These are phyloP conservation scores for Neophaeococcomyces aloes DNA, from an alignment of 2,329 filamentous ascomycete genomes.

Conservation along the genomic window DNA sequence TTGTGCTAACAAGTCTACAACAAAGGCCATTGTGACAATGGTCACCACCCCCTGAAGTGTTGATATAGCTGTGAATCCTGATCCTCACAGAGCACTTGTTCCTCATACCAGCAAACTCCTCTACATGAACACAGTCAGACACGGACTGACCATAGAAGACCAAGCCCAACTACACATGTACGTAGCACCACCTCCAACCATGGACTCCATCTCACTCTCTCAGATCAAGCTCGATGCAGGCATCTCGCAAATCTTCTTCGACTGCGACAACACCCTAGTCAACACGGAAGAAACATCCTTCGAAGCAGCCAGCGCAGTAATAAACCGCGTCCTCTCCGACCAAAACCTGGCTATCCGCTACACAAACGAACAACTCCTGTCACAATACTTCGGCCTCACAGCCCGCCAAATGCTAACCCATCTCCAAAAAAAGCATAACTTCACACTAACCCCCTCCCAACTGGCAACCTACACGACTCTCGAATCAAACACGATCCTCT, in stretches of 20 bases:
- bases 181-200: background rate
- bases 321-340: conserved; percentile 70
- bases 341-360: conserved; percentile 58
- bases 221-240: background rate
- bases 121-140: too few species aligned
- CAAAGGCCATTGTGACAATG: too few species aligned
- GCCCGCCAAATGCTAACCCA: conserved; percentile 82
- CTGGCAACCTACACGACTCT: conserved; percentile 61
- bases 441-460: conserved; percentile 57
- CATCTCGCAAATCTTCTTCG: conserved; percentile 63
- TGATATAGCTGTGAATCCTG: too few species aligned
- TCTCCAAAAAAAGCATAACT: conserved; percentile 65
- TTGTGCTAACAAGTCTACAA: too few species aligned
- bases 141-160: too few species aligned
- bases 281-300: conserved; percentile 85
- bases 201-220: background rate
- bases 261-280: conserved; percentile 80
- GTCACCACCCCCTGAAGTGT: too few species aligned
- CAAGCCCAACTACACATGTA: too few species aligned
- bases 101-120: too few species aligned
- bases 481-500: conserved; percentile 77
- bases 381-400: conserved; percentile 86
- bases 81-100: too few species aligned
- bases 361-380: conserved; percentile 66
- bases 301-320: conserved; percentile 77